phyloP scores from a whole-genome alignment of 371 early-diverging fungal species.

The Entomophthora muscae region DNA sequence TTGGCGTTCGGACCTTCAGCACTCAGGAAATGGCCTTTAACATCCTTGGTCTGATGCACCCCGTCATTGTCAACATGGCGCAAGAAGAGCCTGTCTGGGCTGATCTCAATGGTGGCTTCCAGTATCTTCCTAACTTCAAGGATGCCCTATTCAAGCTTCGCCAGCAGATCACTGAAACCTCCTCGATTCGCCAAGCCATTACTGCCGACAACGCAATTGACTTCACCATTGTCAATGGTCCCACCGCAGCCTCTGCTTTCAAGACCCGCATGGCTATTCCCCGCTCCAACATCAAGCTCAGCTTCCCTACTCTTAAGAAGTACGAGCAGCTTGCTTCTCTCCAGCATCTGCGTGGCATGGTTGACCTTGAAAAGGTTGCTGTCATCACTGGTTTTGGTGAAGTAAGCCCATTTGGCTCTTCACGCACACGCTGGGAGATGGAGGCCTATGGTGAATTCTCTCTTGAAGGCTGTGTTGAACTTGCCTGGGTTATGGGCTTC shows the following conservation, averaged over 20 bases:
- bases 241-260: constrained; percentile 46
- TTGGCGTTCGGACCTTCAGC: constrained; percentile 86
- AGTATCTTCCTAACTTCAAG: too few species aligned
- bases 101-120: too few species aligned
- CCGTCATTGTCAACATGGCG: constrained; percentile 54
- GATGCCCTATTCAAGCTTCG: constrained; percentile 55
- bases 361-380: too few species aligned
- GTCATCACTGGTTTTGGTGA: too few species aligned
- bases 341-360: constrained; percentile 65
- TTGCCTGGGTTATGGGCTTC: too few species aligned
- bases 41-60: constrained; percentile 80
- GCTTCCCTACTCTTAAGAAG: constrained; percentile 58
- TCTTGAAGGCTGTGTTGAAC: too few species aligned
- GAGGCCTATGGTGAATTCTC: too few species aligned
- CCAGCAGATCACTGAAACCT: constrained; percentile 52
- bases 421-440: too few species aligned
- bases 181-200: constrained; percentile 77
- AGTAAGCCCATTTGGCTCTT: too few species aligned
- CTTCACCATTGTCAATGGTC: constrained; percentile 50
- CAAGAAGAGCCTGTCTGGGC: constrained; percentile 66
- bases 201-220: constrained; percentile 59
- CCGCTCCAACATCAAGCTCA: constrained; percentile 86
- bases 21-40: too few species aligned
- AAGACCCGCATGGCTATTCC: constrained; percentile 64
- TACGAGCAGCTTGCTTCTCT: constrained; percentile 48